Conservation (phyloP, 2,329 filamentous ascomycete species). For the Hymenoscyphus linearis region DNA sequence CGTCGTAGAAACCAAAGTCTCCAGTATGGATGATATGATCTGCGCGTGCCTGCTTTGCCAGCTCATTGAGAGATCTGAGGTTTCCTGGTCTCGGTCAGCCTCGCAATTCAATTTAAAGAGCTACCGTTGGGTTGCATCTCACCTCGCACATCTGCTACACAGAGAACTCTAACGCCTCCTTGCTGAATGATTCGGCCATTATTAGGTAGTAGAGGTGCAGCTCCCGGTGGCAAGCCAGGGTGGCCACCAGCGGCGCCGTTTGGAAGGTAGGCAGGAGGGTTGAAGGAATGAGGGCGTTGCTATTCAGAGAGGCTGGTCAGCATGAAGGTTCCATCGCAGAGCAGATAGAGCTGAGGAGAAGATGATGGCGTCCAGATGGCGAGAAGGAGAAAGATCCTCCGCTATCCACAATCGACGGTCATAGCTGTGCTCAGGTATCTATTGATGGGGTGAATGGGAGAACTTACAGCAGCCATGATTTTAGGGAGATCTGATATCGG, state of each 20-base stretch:
- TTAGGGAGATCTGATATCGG: constrained; percentile 12
- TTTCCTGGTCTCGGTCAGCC: constrained; percentile 60
- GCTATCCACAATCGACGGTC: not conserved
- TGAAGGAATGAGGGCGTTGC: constrained; percentile 33
- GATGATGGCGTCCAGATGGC: not conserved
- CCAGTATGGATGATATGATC: constrained; percentile 98
- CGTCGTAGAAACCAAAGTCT: constrained; percentile 98
- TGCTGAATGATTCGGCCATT: constrained; percentile 62
- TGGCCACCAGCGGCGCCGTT: constrained; percentile 51
- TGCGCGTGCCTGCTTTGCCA: constrained; percentile 88
- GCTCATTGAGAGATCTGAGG: constrained; percentile 88
- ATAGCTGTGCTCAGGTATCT: not conserved
- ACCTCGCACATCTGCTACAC: constrained; percentile 70
- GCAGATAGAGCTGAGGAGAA: not conserved
- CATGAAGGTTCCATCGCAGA: constrained; percentile 9
- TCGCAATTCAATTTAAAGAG: constrained; percentile 1
- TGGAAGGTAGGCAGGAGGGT: constrained; percentile 46
- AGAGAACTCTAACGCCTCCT: constrained; percentile 61
- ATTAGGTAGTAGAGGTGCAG: constrained; percentile 60
- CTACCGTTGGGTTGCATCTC: constrained; percentile 23
- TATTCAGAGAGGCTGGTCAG: constrained; percentile 23
- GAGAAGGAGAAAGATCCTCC: not conserved
- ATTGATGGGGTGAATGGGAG: constrained; percentile 9
- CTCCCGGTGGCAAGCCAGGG: constrained; percentile 49
- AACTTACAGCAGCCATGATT: constrained; percentile 30